These are phyloP conservation scores for Rhynchosporium secalis DNA, from an alignment of 2,329 filamentous ascomycete genomes.

Conservation along the genomic window DNA sequence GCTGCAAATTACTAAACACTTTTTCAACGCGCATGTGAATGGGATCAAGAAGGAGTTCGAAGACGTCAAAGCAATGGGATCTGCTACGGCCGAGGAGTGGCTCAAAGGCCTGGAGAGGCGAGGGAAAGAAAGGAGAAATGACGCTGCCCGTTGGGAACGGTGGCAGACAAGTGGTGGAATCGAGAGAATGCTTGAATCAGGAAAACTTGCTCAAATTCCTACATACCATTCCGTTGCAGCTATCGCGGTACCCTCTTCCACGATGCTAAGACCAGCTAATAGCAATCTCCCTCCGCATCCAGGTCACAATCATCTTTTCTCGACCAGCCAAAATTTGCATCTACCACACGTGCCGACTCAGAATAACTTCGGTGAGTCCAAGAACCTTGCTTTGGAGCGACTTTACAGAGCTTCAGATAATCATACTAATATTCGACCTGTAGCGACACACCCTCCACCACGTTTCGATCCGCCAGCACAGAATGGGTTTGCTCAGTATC, in stretches of 20 bases:
- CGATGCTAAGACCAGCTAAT: constrained; percentile 12
- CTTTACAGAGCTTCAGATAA: background rate
- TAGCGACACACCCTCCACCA: constrained; percentile 30
- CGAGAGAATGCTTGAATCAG: constrained; percentile 29
- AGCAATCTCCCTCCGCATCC: constrained; percentile 18
- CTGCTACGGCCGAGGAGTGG: constrained; percentile 73
- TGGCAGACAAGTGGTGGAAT: constrained; percentile 52
- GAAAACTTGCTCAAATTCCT: constrained; percentile 11
- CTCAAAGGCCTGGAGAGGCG: constrained; percentile 68
- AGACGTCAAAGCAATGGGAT: constrained; percentile 64
- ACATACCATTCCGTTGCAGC: background rate
- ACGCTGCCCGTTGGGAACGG: constrained; percentile 72
- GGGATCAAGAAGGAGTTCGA: constrained; percentile 62
- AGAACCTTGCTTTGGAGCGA: background rate
- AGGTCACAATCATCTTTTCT: constrained; percentile 20
- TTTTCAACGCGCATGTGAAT: constrained; percentile 62
- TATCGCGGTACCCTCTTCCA: background rate
- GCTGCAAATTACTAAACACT: constrained; percentile 63
- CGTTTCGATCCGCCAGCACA: constrained; percentile 39
- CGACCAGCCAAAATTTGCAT: constrained; percentile 15
- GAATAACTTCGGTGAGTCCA: constrained; percentile 27
- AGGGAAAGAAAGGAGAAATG: constrained; percentile 59
- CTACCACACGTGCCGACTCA: constrained; percentile 16
- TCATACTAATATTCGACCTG: constrained; percentile 8
- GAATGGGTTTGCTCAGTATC: constrained; percentile 33